Conservation (phyloP, 768 basidiomycete species). For the Lactarius sp. region DNA sequence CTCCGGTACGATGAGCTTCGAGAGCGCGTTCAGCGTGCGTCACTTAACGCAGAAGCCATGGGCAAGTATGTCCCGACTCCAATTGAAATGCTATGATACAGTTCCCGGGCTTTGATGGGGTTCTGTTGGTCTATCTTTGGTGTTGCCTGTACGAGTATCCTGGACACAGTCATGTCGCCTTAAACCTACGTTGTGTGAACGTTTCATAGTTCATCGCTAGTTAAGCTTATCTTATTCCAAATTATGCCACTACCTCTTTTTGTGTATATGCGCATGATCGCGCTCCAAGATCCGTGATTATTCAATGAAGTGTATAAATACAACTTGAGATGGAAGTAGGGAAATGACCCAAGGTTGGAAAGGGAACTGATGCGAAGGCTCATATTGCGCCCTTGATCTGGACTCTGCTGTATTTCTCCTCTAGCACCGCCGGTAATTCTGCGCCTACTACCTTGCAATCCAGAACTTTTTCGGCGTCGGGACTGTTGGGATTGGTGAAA, state of each 20-base stretch:
- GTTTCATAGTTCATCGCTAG: not conserved
- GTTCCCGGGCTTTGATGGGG: not conserved
- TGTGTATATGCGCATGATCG: not conserved
- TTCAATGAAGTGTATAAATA: conserved; percentile 15
- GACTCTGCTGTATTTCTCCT: conserved; percentile 81
- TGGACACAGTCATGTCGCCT: not conserved
- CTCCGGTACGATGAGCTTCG: conserved; percentile 5
- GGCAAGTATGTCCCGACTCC: conserved; percentile 3
- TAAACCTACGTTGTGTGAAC: not conserved
- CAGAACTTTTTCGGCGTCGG: conserved; percentile 59
- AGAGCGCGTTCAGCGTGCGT: conserved; percentile 8
- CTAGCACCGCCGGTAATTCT: conserved; percentile 58
- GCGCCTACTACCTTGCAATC: conserved; percentile 64
- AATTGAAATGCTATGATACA: conserved; percentile 1
- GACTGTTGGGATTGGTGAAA: conserved; percentile 58
- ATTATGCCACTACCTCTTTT: not conserved
- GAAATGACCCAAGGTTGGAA: conserved; percentile 9
- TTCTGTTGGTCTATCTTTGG: not conserved
- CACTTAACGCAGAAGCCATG: conserved; percentile 1
- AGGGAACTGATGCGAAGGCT: conserved; percentile 24
- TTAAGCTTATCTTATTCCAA: not conserved
- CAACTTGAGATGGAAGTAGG: not conserved
- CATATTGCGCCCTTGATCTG: conserved; percentile 91
- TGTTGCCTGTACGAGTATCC: not conserved
- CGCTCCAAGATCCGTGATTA: conserved; percentile 10